Evolutionary conservation across 192 early-diverging fungal species (phyloP).

Genomic region (Kappamyces sp.): DNA sequence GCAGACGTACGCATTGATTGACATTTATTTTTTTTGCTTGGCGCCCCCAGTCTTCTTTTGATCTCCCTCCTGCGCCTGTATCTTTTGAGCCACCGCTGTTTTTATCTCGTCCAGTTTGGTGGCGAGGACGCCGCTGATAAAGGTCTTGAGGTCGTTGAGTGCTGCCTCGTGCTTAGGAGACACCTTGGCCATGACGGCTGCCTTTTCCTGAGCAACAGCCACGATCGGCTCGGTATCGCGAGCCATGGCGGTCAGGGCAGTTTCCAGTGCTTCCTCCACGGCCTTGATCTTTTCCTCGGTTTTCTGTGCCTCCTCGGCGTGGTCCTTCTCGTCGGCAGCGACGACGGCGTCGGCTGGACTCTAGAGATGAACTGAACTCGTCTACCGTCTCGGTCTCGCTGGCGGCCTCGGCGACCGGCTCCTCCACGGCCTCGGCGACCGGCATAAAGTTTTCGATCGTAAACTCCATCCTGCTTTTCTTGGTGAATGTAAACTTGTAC

Average conservation of each 20-base stretch:
- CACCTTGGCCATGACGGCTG: constrained; percentile 1
- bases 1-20: neutral
- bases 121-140: constrained; percentile 27
- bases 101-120: constrained; percentile 44
- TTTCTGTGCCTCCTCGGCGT: neutral
- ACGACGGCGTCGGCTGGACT: too few species aligned
- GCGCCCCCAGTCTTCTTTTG: constrained; percentile 19
- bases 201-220: neutral
- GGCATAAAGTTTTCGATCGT: constrained; percentile 29
- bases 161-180: constrained; percentile 35
- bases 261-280: constrained; percentile 13
- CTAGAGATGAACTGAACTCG: too few species aligned
- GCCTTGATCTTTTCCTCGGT: neutral
- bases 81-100: constrained; percentile 25
- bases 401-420: constrained; percentile 5
- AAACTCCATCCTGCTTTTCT: constrained; percentile 48
- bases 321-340: neutral
- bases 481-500: constrained; percentile 56
- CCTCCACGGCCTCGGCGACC: neutral
- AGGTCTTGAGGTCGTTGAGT: constrained; percentile 27
- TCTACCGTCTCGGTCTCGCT: neutral
- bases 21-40: constrained; percentile 21
- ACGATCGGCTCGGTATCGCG: neutral
- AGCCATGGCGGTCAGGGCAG: constrained; percentile 5
- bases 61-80: constrained; percentile 43